Evolutionary conservation across 106 monocot species (phyloP).

Genomic region (Dioscorea zingiberensis): DNA sequence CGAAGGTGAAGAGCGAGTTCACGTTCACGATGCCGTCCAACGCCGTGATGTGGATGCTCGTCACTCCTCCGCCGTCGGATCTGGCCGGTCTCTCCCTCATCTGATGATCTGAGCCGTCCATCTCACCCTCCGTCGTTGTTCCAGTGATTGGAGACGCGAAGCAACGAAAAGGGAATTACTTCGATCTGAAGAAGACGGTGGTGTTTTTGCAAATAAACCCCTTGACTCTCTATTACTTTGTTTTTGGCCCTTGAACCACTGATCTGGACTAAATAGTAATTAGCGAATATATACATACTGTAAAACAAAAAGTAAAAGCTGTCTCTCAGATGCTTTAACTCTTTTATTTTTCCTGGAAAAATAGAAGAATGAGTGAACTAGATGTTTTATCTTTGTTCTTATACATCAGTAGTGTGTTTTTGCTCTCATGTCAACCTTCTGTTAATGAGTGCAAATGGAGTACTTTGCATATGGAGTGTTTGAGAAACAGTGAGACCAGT

Average conservation of each 20-base stretch:
- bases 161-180: background rate
- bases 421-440: slow-evolving; percentile 14
- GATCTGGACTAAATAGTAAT: no score
- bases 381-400: no score
- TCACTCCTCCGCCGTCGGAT: slow-evolving; percentile 13
- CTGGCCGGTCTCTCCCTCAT: background rate
- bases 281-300: no score
- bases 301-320: no score
- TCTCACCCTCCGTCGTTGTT: background rate
- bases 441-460: slow-evolving; percentile 39
- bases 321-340: no score
- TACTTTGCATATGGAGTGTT: slow-evolving; percentile 64
- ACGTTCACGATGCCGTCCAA: slow-evolving; percentile 90
- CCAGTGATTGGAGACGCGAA: background rate
- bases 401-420: no score
- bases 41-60: slow-evolving; percentile 79
- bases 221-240: no score
- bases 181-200: no score
- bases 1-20: slow-evolving; percentile 94
- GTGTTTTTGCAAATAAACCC: no score
- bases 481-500: slow-evolving; percentile 25
- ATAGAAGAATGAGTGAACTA: no score
- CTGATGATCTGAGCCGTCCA: background rate
- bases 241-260: no score
- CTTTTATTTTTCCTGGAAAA: no score